phyloP scores from a whole-genome alignment of 306 rosid species.

The Lablab purpureus region DNA sequence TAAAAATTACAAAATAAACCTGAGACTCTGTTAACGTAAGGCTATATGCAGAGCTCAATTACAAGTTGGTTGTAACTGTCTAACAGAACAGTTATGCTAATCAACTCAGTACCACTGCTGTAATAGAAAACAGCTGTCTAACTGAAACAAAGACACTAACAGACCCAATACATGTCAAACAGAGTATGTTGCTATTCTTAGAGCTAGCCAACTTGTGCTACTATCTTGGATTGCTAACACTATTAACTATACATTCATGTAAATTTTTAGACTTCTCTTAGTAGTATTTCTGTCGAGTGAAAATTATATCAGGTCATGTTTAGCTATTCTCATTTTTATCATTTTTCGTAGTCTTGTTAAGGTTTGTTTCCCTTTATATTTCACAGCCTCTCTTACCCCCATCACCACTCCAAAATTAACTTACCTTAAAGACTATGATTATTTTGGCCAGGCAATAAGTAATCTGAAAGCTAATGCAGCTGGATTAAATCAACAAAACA shows the following conservation, averaged over 20 bases:
- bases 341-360: neutral
- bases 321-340: neutral
- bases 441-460: slow-evolving; percentile 68
- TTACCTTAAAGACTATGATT: slow-evolving; percentile 28
- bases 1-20: too few species aligned
- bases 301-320: neutral
- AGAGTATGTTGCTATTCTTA: too few species aligned
- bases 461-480: slow-evolving; percentile 84
- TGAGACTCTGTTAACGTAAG: too few species aligned
- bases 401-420: neutral
- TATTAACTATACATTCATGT: neutral
- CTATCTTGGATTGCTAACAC: too few species aligned
- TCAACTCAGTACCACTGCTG: too few species aligned
- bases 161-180: too few species aligned
- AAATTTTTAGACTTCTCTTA: neutral
- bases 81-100: too few species aligned
- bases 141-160: too few species aligned
- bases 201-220: too few species aligned
- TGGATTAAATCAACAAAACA: slow-evolving; percentile 59
- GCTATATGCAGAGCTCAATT: too few species aligned
- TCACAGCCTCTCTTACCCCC: neutral
- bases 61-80: too few species aligned
- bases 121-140: too few species aligned
- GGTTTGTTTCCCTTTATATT: slow-evolving; percentile 24
- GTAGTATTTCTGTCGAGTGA: neutral